Conservation (phyloP, 768 basidiomycete species). For the Lactarius pseudohatsudake region DNA sequence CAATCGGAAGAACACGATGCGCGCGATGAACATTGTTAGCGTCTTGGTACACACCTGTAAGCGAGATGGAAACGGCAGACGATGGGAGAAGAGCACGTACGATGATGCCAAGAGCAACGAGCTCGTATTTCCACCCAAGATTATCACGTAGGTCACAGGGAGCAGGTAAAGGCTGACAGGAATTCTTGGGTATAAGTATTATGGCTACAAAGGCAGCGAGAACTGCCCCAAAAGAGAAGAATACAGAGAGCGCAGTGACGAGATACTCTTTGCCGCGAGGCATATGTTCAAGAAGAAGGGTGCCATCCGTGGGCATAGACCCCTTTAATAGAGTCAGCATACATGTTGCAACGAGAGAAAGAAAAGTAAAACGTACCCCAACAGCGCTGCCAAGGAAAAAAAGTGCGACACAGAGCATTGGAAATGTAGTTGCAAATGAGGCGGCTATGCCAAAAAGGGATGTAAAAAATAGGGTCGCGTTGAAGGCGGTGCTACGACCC, state of each 20-base stretch:
- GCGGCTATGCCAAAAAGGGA: slow-evolving; percentile 83
- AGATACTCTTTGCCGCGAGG: slow-evolving; percentile 91
- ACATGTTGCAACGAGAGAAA: not conserved
- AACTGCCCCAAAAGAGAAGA: slow-evolving; percentile 93
- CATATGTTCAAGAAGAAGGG: slow-evolving; percentile 88
- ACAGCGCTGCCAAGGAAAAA: slow-evolving; percentile 93
- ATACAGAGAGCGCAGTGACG: slow-evolving; percentile 88
- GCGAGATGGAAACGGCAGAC: not conserved
- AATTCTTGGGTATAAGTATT: slow-evolving; percentile 71
- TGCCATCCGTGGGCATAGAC: slow-evolving; percentile 96
- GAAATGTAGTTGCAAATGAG: slow-evolving; percentile 70
- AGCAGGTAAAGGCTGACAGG: slow-evolving; percentile 50
- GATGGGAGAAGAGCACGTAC: slow-evolving; percentile 50
- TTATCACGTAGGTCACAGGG: slow-evolving; percentile 76
- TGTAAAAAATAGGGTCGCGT: slow-evolving; percentile 88
- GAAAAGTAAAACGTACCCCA: slow-evolving; percentile 54
- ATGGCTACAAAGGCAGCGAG: slow-evolving; percentile 80
- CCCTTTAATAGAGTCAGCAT: slow-evolving; percentile 50
- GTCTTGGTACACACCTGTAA: slow-evolving; percentile 52
- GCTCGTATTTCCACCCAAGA: slow-evolving; percentile 86
- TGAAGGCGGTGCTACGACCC: slow-evolving; percentile 89
- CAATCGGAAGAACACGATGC: slow-evolving; percentile 86
- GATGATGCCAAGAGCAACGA: slow-evolving; percentile 73
- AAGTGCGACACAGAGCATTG: slow-evolving; percentile 66
- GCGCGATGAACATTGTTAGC: slow-evolving; percentile 78